These are phyloP conservation scores for Saccharomycopsis oosterbeekiorum DNA, from an alignment of 805 yeast species.

Conservation along the genomic window DNA sequence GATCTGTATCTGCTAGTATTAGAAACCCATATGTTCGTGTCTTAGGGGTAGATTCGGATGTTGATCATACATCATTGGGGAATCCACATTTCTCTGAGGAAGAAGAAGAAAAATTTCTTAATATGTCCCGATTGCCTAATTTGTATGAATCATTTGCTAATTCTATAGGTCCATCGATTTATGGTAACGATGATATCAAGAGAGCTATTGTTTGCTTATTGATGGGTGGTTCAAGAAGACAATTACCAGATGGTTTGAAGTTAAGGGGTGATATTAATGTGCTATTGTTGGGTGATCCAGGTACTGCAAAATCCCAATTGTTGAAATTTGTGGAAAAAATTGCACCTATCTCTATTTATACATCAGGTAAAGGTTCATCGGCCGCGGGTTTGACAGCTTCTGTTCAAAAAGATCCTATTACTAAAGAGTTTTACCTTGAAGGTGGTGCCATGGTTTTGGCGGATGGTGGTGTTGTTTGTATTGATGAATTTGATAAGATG, in stretches of 20 bases:
- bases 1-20: slow-evolving; percentile 64
- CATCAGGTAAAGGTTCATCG: slow-evolving; percentile 98
- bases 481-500: slow-evolving; percentile 99
- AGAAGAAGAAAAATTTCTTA: slow-evolving; percentile 86
- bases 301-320: slow-evolving; percentile 96
- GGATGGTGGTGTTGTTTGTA: slow-evolving; percentile 98
- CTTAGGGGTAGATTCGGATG: slow-evolving; percentile 76
- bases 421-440: slow-evolving; percentile 89
- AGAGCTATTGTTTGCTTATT: slow-evolving; percentile 86
- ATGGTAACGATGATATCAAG: slow-evolving; percentile 87
- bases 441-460: slow-evolving; percentile 99
- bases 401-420: slow-evolving; percentile 81
- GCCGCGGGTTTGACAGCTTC: slow-evolving; percentile 99
- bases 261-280: slow-evolving; percentile 96
- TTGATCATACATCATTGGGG: slow-evolving; percentile 59
- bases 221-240: slow-evolving; percentile 89
- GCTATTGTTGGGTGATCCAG: slow-evolving; percentile 91
- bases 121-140: slow-evolving; percentile 72
- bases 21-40: slow-evolving; percentile 86
- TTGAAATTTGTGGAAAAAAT: slow-evolving; percentile 92
- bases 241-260: slow-evolving; percentile 92
- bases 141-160: slow-evolving; percentile 75
- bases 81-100: slow-evolving; percentile 69
- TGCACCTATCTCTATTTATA: slow-evolving; percentile 88
- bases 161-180: slow-evolving; percentile 94